phyloP scores from a whole-genome alignment of 306 rosid genomes.

The cucumber (Cucumis sativus) region DNA sequence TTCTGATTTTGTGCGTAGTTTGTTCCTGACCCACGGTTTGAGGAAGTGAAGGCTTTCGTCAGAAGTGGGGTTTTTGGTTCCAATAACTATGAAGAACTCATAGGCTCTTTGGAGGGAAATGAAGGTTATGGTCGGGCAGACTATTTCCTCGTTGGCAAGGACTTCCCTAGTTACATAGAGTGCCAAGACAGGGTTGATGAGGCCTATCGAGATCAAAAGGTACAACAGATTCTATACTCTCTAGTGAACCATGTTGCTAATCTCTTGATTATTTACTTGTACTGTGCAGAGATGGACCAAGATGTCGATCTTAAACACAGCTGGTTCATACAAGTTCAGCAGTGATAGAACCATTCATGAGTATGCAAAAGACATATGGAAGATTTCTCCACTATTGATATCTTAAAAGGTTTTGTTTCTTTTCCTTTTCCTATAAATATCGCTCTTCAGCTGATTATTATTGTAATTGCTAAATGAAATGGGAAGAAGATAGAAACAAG shows the following conservation, averaged over 20 bases:
- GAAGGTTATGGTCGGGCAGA: slow-evolving; percentile 93
- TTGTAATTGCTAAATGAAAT: background rate
- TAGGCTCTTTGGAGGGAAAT: slow-evolving; percentile 80
- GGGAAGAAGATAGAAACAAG: background rate
- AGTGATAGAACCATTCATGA: slow-evolving; percentile 92
- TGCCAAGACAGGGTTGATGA: slow-evolving; percentile 82
- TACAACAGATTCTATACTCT: slow-evolving; percentile 3
- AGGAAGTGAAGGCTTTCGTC: slow-evolving; percentile 69
- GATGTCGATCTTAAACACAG: slow-evolving; percentile 91
- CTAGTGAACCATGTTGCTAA: background rate
- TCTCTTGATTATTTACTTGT: background rate
- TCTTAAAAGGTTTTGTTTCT: slow-evolving; percentile 22
- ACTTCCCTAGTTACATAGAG: slow-evolving; percentile 93
- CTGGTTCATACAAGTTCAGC: slow-evolving; percentile 92
- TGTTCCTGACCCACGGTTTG: slow-evolving; percentile 79
- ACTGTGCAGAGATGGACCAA: slow-evolving; percentile 66
- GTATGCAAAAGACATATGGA: slow-evolving; percentile 85
- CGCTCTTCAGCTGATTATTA: background rate
- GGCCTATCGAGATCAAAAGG: slow-evolving; percentile 71
- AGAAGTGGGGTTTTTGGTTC: slow-evolving; percentile 75
- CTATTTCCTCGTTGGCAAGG: slow-evolving; percentile 89
- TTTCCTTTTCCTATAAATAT: background rate
- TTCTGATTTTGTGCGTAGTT: slow-evolving; percentile 27
- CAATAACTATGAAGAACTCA: slow-evolving; percentile 56
- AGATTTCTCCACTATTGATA: slow-evolving; percentile 48